Conservation (phyloP, 225 moss, liverwort and hornwort species). For the Neckera pumila region DNA sequence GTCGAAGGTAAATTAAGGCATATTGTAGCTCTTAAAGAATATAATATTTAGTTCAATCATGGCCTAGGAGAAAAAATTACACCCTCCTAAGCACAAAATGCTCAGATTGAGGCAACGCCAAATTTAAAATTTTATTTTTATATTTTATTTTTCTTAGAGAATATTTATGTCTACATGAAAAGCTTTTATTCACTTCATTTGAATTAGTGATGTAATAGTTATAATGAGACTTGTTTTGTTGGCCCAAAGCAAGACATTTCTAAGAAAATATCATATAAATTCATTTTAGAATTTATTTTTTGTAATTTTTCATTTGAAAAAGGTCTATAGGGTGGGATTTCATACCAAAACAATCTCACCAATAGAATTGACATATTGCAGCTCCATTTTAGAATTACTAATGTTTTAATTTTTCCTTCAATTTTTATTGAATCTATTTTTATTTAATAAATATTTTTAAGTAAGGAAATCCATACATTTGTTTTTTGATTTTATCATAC, state of each 20-base stretch:
- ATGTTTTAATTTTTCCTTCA: not conserved
- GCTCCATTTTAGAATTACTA: not conserved
- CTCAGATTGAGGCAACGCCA: fast-evolving
- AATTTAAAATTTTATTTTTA: not conserved
- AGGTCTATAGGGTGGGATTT: not conserved
- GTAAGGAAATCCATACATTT: too few relatives aligned
- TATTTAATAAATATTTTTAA: not conserved
- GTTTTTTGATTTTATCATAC: not conserved
- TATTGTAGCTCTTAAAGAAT: not conserved
- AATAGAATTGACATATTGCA: not conserved
- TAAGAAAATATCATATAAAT: not conserved
- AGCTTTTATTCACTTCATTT: not conserved
- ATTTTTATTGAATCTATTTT: not conserved
- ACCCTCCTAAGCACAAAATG: not conserved
- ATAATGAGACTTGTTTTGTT: not conserved
- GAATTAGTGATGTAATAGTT: not conserved
- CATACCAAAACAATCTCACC: fast-evolving
- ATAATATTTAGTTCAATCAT: fast-evolving
- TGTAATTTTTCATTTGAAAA: not conserved
- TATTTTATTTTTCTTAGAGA: not conserved
- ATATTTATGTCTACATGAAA: not conserved
- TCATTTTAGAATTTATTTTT: not conserved
- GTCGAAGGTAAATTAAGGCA: fast-evolving
- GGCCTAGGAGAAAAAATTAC: fast-evolving
- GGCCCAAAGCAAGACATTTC: not conserved